phyloP scores from a whole-genome alignment of 2,329 filamentous ascomycete species.

The Zarea fungicola region DNA sequence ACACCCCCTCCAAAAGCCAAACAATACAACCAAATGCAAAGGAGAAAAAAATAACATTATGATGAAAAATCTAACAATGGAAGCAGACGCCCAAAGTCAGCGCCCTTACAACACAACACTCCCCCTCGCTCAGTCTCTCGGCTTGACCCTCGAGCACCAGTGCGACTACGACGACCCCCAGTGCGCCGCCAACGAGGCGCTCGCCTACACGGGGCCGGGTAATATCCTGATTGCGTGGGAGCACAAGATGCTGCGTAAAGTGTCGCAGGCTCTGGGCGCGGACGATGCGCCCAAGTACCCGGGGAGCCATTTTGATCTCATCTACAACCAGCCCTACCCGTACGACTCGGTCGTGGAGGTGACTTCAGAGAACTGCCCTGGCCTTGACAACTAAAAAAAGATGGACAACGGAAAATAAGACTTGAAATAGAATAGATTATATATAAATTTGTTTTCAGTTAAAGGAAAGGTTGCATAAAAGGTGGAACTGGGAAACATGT shows the following conservation, averaged over 20 bases:
- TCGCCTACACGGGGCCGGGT: slow-evolving; percentile 15
- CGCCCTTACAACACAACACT: slow-evolving; percentile 13
- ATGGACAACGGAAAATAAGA: neutral
- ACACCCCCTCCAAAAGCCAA: neutral
- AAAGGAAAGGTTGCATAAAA: too few species aligned
- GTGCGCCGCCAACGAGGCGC: slow-evolving; percentile 14
- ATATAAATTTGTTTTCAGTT: too few species aligned
- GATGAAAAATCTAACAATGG: neutral
- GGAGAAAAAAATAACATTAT: neutral
- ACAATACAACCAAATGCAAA: neutral
- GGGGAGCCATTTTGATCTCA: neutral
- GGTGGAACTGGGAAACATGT: too few species aligned
- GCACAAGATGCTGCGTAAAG: neutral
- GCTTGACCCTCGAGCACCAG: slow-evolving; percentile 12
- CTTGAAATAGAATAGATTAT: too few species aligned
- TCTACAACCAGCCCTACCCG: slow-evolving; percentile 10
- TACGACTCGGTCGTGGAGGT: neutral
- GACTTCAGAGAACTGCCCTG: neutral
- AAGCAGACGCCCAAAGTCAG: slow-evolving; percentile 5
- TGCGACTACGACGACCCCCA: slow-evolving; percentile 25
- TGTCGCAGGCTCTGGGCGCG: slow-evolving; percentile 1
- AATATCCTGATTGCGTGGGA: slow-evolving; percentile 11
- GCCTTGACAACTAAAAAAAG: neutral
- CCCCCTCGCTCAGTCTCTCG: slow-evolving; percentile 7
- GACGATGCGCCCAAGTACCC: slow-evolving; percentile 2